Percentiles rank a stretch among this genome's conserved stretches.
Evolutionary conservation across 495 filamentous ascomycete genomes (phyloP).

Genomic region (Penicillium robsamsonii): DNA sequence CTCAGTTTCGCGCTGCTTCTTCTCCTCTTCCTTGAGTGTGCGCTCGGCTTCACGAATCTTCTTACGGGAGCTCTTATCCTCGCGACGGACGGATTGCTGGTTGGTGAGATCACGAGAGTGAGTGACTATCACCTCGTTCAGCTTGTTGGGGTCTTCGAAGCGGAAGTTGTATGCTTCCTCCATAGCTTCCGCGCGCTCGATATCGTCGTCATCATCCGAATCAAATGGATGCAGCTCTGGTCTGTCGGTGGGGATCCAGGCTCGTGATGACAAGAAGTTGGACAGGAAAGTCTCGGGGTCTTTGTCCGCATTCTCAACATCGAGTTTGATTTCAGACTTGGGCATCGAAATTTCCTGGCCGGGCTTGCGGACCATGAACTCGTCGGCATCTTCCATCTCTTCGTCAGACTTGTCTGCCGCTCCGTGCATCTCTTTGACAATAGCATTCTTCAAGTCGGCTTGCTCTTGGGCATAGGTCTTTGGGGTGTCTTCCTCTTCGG

Average conservation of each 20-base stretch:
- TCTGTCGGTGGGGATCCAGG: slow-evolving; percentile 70
- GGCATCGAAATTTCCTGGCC: slow-evolving; percentile 37
- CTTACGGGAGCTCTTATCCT: slow-evolving; percentile 72
- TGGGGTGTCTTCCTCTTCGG: slow-evolving; percentile 54
- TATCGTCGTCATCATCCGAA: slow-evolving; percentile 86
- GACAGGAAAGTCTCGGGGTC: slow-evolving; percentile 87
- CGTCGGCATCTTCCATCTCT: slow-evolving; percentile 64
- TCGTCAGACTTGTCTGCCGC: slow-evolving; percentile 47
- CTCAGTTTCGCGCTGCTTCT: slow-evolving; percentile 71
- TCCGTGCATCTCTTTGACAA: slow-evolving; percentile 78
- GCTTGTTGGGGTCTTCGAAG: slow-evolving; percentile 84
- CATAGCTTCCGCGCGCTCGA: slow-evolving; percentile 76
- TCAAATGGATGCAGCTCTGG: slow-evolving; percentile 73
- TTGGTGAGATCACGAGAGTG: slow-evolving; percentile 83
- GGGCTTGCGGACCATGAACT: slow-evolving; percentile 65
- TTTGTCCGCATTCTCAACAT: slow-evolving; percentile 76
- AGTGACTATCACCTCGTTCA: slow-evolving; percentile 79
- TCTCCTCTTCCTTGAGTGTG: slow-evolving; percentile 73
- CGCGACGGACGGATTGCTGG: slow-evolving; percentile 76
- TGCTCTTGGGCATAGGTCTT: slow-evolving; percentile 84
- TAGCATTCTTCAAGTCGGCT: slow-evolving; percentile 68
- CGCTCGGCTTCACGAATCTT: slow-evolving; percentile 73
- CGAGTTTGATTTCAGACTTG: slow-evolving; percentile 51
- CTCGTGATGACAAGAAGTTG: slow-evolving; percentile 84
- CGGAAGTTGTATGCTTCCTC: slow-evolving; percentile 96